Percentiles rank a stretch among this genome's conserved stretches.
These are phyloP conservation scores for Butyriboletus loyo DNA, from an alignment of 768 basidiomycete species.

Conservation along the genomic window DNA sequence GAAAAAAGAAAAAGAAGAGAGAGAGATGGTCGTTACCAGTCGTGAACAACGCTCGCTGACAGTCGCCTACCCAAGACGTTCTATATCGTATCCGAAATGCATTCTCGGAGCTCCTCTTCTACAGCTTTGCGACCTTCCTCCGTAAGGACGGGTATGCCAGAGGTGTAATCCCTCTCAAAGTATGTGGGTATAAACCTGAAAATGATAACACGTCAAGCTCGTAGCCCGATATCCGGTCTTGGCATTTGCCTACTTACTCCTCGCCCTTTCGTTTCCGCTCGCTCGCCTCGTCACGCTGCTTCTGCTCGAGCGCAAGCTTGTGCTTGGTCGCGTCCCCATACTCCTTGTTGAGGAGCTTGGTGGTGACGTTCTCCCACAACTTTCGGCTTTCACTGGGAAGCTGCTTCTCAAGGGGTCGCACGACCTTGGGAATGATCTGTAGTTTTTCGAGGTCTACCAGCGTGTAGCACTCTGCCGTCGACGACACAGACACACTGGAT, in stretches of 20 bases:
- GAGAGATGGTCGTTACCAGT: constrained; percentile 6
- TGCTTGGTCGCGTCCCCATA: constrained; percentile 87
- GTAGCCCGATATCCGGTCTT: background rate
- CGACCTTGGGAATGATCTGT: constrained; percentile 72
- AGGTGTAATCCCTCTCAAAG: constrained; percentile 67
- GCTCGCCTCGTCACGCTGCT: constrained; percentile 83
- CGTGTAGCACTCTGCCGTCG: constrained; percentile 51
- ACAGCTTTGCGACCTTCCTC: constrained; percentile 67
- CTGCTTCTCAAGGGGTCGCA: constrained; percentile 81
- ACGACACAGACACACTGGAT: constrained; percentile 45
- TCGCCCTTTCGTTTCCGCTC: constrained; percentile 80
- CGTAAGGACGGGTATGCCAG: constrained; percentile 69
- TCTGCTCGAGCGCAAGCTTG: constrained; percentile 92
- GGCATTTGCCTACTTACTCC: constrained; percentile 51
- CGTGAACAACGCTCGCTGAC: constrained; percentile 2
- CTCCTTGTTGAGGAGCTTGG: constrained; percentile 73
- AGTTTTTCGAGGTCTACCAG: constrained; percentile 77
- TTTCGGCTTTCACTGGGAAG: constrained; percentile 76
- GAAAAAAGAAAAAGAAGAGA: background rate
- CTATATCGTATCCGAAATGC: constrained; percentile 12
- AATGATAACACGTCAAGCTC: background rate
- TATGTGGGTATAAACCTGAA: constrained; percentile 68
- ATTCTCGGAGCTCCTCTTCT: constrained; percentile 58
- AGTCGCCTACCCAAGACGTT: background rate
- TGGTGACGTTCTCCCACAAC: constrained; percentile 86